A percentile compares a stretch with the other conserved stretches of the same genome.
These are phyloP conservation scores for Saccharomycopsis babjevae DNA, from an alignment of 805 yeast species.

Conservation along the genomic window DNA sequence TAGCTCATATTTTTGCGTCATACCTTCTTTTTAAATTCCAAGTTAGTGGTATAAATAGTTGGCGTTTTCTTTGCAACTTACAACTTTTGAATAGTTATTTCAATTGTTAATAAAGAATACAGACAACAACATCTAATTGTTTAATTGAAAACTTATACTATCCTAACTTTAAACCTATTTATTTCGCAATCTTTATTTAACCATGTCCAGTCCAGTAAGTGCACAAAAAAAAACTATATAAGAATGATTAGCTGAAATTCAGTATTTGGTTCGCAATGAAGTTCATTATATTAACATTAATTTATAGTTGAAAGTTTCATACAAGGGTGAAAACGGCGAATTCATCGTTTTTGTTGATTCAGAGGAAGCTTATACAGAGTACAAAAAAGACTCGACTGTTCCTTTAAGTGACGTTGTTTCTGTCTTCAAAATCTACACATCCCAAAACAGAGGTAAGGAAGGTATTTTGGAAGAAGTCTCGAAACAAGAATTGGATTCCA, in stretches of 20 bases:
- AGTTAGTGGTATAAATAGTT: too few species aligned
- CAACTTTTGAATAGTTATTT: too few species aligned
- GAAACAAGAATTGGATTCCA: conserved; percentile 48
- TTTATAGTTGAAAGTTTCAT: conserved; percentile 37
- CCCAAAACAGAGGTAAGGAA: conserved; percentile 55
- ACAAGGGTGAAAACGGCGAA: conserved; percentile 53
- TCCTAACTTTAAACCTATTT: background rate
- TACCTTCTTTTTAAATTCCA: too few species aligned
- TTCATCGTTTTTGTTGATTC: conserved; percentile 58
- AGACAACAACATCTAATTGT: too few species aligned
- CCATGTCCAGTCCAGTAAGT: background rate
- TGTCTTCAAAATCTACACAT: conserved; percentile 52
- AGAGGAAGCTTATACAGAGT: conserved; percentile 37
- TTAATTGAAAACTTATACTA: background rate
- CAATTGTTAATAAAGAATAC: too few species aligned
- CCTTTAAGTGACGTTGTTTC: conserved; percentile 57
- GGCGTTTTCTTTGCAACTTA: too few species aligned
- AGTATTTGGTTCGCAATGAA: too few species aligned
- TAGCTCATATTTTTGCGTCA: too few species aligned
- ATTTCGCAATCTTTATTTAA: background rate
- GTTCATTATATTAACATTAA: background rate
- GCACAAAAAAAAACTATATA: background rate
- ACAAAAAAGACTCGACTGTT: conserved; percentile 37
- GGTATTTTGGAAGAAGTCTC: conserved; percentile 71
- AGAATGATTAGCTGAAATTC: too few species aligned